Base-by-base conservation (phyloP, 2,329 filamentous ascomycete genomes). In the Aspergillus cejpii region DNA sequence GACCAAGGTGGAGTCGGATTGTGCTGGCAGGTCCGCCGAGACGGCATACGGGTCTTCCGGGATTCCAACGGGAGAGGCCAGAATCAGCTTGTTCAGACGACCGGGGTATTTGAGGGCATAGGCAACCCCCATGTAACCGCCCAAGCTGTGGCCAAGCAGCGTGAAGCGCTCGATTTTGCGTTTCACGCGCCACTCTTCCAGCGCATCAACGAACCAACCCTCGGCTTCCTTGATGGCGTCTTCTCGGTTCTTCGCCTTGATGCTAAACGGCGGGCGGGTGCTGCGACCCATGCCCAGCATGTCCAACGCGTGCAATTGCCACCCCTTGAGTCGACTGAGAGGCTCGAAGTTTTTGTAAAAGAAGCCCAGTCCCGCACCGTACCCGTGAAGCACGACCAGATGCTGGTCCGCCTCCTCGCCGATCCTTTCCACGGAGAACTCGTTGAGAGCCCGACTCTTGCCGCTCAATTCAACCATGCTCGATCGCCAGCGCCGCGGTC, bases 311-410 rank as follows among this genome's bases (percentile, higher is more conserved):
- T 92, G 97, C 14, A 98, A 71, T 59, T 87, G 90, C 82, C 92
- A 94, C 21, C 90, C 89, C 21, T 77, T 74, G 1, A 81, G 71
- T 14, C 90, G 81, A 37, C 84, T 90, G 26, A 98, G 71, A 5
- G 84, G 81, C 66, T 98, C 92, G 49, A 94, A 95, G 64, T 98
- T 98, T 70, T 92, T 91, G 75, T 96, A 98, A 75, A 94, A 98
- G 70, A 98, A 97, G 17, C 91, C 92, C 0, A 98, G 76, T 0
- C 92, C 92, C 2, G 92, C 92, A 37, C 92, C 92, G 66, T 98
- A 98, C 49, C 92, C 92, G 63, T 98, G 92, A 3, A 98, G 73
- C 80, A 98, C 94, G 36, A 98, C 91, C 12, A 98, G 74, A 34
- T 87, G 92, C 60, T 97, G 84, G 37, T 94, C 84, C 0, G 81